A percentile compares a stretch with the other conserved stretches of the same genome.
Evolutionary conservation across 78 protist species (phyloP).

Genomic region (Protostelium mycophagum): DNA sequence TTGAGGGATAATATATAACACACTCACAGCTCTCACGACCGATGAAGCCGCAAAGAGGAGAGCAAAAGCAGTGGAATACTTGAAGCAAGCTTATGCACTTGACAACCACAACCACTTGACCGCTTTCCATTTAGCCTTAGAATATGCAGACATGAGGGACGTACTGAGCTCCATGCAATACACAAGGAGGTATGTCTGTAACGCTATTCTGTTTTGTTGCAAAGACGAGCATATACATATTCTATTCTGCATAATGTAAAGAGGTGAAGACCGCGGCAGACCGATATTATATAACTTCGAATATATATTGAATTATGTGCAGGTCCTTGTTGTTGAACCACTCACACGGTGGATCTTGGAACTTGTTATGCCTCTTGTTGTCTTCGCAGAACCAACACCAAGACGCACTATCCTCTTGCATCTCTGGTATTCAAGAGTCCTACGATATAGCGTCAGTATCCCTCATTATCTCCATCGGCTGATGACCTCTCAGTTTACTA

Average conservation of each 20-base stretch:
- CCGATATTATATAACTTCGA: too few relatives aligned
- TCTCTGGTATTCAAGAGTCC: not conserved
- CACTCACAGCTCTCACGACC: not conserved
- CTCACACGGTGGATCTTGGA: not conserved
- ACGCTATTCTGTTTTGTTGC: too few relatives aligned
- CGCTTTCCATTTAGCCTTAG: not conserved
- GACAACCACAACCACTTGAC: not conserved
- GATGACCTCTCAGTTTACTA: not conserved
- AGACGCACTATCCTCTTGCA: not conserved
- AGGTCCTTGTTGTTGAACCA: not conserved
- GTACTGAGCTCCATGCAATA: not conserved
- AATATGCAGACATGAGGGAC: not conserved
- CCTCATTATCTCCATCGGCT: not conserved
- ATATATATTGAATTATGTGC: too few relatives aligned
- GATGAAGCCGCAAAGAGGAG: not conserved
- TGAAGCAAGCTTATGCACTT: not conserved
- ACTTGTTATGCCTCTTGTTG: not conserved
- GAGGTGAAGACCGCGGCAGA: too few relatives aligned
- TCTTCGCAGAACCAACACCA: not conserved
- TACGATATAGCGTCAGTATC: not conserved
- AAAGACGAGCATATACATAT: too few relatives aligned
- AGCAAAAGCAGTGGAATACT: not conserved
- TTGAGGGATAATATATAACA: too few relatives aligned
- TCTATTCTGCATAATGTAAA: too few relatives aligned
- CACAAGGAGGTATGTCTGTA: too few relatives aligned